Conservation (phyloP, 2,329 filamentous ascomycete species). For the Dactylonectria estremocensis region DNA sequence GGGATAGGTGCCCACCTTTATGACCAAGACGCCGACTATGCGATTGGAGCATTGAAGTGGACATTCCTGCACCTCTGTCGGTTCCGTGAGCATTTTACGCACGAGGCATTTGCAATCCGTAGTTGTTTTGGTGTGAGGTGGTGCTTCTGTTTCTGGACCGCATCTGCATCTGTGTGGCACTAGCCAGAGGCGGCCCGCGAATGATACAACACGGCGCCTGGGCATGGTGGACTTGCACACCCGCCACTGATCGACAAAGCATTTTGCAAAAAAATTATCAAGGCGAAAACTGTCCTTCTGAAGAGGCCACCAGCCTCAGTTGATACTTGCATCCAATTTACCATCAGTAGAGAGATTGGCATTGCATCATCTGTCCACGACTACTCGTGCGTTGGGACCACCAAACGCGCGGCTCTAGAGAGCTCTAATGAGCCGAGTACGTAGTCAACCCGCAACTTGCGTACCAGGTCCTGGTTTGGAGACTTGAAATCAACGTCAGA, state of each 20-base stretch:
- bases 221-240: not conserved
- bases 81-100: slow-evolving; percentile 11
- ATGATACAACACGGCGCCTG: not conserved
- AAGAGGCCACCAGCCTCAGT: not conserved
- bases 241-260: not conserved
- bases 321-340: not conserved
- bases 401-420: slow-evolving; percentile 24
- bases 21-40: slow-evolving; percentile 3
- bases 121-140: not conserved
- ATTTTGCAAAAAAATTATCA: not conserved
- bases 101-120: slow-evolving; percentile 20
- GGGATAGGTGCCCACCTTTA: slow-evolving; percentile 5
- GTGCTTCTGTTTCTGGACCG: slow-evolving; percentile 1
- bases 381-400: slow-evolving; percentile 16
- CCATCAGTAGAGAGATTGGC: slow-evolving; percentile 19
- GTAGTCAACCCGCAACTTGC: slow-evolving; percentile 24
- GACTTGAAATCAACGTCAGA: slow-evolving; percentile 14
- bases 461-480: slow-evolving; percentile 13
- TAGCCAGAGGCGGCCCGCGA: not conserved
- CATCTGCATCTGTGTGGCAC: not conserved
- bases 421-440: slow-evolving; percentile 12
- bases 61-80: not conserved
- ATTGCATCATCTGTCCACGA: slow-evolving; percentile 29
- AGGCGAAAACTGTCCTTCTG: not conserved
- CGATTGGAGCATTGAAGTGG: slow-evolving; percentile 11